Percentiles rank a stretch among this genome's conserved stretches.
phyloP scores from a whole-genome alignment of 1,284 basidiomycete genomes.

The Pyrrhoderma noxium region DNA sequence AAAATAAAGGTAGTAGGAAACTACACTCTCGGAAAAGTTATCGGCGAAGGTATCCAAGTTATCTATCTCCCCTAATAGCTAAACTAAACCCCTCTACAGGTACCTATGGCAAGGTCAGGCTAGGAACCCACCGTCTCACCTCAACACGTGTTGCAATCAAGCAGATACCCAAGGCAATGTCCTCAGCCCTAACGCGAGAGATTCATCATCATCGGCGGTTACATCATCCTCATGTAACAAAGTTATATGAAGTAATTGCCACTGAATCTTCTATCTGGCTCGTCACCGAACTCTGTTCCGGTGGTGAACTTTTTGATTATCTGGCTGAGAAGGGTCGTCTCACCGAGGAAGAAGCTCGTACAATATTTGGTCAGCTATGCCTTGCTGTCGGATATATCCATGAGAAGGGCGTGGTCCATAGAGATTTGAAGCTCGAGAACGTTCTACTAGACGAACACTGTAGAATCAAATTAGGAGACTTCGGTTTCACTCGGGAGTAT shows the following conservation, averaged over 20 bases:
- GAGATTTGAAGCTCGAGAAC: constrained; percentile 96
- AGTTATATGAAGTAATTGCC: constrained; percentile 96
- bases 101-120: constrained; percentile 87
- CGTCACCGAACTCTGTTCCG: constrained; percentile 92
- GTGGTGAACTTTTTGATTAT: constrained; percentile 96
- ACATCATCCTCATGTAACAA: constrained; percentile 91
- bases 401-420: constrained; percentile 86
- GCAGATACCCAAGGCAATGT: constrained; percentile 92
- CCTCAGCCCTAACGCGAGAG: constrained; percentile 87
- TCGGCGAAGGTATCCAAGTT: constrained; percentile 79
- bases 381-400: constrained; percentile 93
- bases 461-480: constrained; percentile 88
- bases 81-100: constrained; percentile 38
- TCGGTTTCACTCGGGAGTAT: constrained; percentile 95
- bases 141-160: constrained; percentile 91
- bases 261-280: constrained; percentile 96
- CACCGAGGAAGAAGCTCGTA: constrained; percentile 73
- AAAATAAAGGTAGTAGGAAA: constrained; percentile 91
- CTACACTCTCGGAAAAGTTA: constrained; percentile 91
- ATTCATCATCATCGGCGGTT: constrained; percentile 97
- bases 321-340: constrained; percentile 90
- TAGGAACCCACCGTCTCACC: constrained; percentile 89
- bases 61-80: background rate
- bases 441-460: constrained; percentile 85
- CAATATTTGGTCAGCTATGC: constrained; percentile 91